A percentile compares a stretch with the other conserved stretches of the same genome.
These are phyloP conservation scores for Discostella stelligeroides DNA, from an alignment of 108 stramenopile species.

Conservation along the genomic window DNA sequence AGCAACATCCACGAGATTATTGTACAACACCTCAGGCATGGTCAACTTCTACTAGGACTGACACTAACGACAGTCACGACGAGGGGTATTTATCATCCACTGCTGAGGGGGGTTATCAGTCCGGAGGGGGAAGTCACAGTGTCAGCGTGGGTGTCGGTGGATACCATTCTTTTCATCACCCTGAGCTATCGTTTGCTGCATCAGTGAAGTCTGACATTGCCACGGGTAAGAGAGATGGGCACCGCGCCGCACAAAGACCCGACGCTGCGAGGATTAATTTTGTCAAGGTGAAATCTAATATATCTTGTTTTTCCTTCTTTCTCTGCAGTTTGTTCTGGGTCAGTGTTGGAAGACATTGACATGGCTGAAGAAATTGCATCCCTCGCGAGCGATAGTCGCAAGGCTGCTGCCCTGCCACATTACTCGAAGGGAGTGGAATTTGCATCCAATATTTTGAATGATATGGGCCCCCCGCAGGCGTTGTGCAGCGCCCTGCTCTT, in stretches of 20 bases:
- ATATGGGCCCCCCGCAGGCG: slow-evolving; percentile 19
- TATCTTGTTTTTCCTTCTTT: not conserved
- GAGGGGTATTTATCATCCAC: slow-evolving; percentile 22
- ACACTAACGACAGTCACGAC: slow-evolving; percentile 4
- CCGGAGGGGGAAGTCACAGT: not conserved
- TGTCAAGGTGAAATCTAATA: no score
- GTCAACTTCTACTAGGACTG: not conserved
- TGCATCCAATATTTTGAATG: slow-evolving; percentile 26
- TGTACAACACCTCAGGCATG: not conserved
- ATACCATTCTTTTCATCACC: slow-evolving; percentile 7
- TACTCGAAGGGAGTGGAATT: slow-evolving; percentile 16
- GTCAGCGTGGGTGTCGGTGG: no score
- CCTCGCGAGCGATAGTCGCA: not conserved
- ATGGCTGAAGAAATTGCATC: slow-evolving; percentile 20
- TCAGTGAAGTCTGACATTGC: slow-evolving; percentile 9
- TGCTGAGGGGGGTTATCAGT: slow-evolving; percentile 16
- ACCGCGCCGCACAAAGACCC: no score
- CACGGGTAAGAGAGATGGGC: not conserved
- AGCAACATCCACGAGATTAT: no score
- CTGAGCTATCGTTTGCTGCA: not conserved
- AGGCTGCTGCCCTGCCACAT: not conserved
- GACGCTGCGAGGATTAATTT: no score
- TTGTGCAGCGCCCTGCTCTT: slow-evolving; percentile 6
- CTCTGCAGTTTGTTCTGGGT: slow-evolving; percentile 8
- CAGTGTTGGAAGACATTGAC: slow-evolving; percentile 10